Evolutionary conservation across 2,329 filamentous ascomycete species (phyloP), one percentile per base, ranked within the genome.

Genomic region (Talaromyces sp.): DNA sequence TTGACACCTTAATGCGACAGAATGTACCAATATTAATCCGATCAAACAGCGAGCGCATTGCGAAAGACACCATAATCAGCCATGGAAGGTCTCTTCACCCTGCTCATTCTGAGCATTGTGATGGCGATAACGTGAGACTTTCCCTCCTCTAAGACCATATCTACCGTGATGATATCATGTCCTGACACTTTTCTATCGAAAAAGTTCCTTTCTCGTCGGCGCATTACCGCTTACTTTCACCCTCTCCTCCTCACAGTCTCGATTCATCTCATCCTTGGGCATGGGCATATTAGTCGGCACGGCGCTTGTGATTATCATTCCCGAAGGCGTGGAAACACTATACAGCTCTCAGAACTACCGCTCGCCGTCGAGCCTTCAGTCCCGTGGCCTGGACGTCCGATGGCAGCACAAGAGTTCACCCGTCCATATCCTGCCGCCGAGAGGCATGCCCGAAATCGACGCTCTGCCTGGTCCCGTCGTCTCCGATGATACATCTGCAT

Each of bases 211-310:
- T 76, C 84, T 96, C 62, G 93, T 93, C 69, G 95, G 95, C 77
- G 89, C 92, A 68, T 82, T 99, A 67, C 95, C 95, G 40, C 83
- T 99, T 58, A 93, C 92, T 63, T 91, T 99, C 81, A 86, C 88
- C 63, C 84, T 99, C 28, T 93, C 93, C 33, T 87, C 90, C 64
- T 91, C 92, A 48, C 92, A 96, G 76, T 81, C 98, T 63, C 89
- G 93, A 72, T 81, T 96, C 57, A 90, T 98, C 73, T 96, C 93
- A 23, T 93, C 92, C 63, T 86, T 98, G 73, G 95, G 95, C 60
- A 92, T 96, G 76, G 95, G 95, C 50, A 90, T 99, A 58, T 82
- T 99, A 8, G 93, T 99, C 16, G 95, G 95, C 39, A 98, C 95
- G 31, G 93, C 93, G 1, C 84, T 99, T 67, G 93, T 98, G 67